A percentile compares a stretch with the other conserved stretches of the same genome.
phyloP scores from a whole-genome alignment of 495 filamentous ascomycete genomes.

The Apiosordaria backusii region DNA sequence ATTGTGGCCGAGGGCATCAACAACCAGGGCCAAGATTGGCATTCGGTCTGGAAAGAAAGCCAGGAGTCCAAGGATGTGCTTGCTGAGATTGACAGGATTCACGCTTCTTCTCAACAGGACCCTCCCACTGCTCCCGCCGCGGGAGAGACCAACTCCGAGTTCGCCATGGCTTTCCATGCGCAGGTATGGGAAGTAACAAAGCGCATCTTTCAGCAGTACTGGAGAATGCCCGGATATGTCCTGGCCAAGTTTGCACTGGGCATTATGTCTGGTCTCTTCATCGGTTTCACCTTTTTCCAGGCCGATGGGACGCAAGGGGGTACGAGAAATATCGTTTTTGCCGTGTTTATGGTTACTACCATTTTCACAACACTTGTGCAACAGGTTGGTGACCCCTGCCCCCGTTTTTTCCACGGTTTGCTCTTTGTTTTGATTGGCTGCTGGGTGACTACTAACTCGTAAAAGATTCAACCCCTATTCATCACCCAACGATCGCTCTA shows the following conservation, averaged over 20 bases:
- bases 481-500: conserved; percentile 63
- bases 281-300: conserved; percentile 73
- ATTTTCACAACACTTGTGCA: conserved; percentile 60
- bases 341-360: conserved; percentile 69
- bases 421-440: background rate
- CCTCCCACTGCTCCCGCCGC: background rate
- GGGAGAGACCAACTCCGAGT: conserved; percentile 19
- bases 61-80: conserved; percentile 57
- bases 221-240: conserved; percentile 72
- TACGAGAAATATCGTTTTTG: conserved; percentile 64
- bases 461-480: conserved; percentile 64
- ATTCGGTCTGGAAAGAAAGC: conserved; percentile 67
- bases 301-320: conserved; percentile 55
- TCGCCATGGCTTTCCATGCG: conserved; percentile 28
- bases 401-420: background rate
- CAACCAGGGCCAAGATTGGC: conserved; percentile 67
- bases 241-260: conserved; percentile 52
- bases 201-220: conserved; percentile 72
- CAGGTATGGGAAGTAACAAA: conserved; percentile 47
- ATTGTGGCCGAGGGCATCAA: conserved; percentile 62
- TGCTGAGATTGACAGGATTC: conserved; percentile 54
- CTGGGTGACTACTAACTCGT: background rate
- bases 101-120: background rate
- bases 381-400: conserved; percentile 34
- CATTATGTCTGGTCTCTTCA: conserved; percentile 54